Evolutionary conservation across 2,329 filamentous ascomycete species (phyloP).

Genomic region (Claviceps pazoutovae): DNA sequence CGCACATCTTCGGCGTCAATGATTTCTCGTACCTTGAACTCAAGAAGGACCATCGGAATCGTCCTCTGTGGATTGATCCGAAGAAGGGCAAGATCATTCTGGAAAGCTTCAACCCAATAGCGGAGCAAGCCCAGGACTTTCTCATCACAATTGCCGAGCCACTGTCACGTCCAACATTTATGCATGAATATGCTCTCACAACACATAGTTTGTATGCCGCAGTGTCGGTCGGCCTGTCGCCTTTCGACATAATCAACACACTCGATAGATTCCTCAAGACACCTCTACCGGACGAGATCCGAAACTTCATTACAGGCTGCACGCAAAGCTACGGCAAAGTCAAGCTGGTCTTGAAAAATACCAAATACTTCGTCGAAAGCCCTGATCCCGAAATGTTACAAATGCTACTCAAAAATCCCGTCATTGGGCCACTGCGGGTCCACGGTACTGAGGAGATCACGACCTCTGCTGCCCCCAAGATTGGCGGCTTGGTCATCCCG

Average conservation of each 20-base stretch:
- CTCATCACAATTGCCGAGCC: constrained; percentile 93
- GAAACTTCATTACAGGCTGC: constrained; percentile 62
- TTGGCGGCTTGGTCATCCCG: constrained; percentile 78
- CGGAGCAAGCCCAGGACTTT: constrained; percentile 81
- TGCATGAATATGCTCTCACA: constrained; percentile 89
- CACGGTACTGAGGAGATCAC: constrained; percentile 60
- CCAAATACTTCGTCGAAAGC: constrained; percentile 87
- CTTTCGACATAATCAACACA: constrained; percentile 78
- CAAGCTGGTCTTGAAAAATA: constrained; percentile 87
- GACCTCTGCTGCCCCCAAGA: constrained; percentile 70
- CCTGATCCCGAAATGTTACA: constrained; percentile 78
- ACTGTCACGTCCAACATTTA: constrained; percentile 71
- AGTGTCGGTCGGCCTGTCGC: constrained; percentile 83
- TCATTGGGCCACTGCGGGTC: constrained; percentile 67
- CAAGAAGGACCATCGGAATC: constrained; percentile 78
- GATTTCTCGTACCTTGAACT: constrained; percentile 75
- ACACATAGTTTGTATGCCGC: constrained; percentile 90
- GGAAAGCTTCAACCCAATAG: constrained; percentile 84
- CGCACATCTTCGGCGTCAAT: constrained; percentile 32
- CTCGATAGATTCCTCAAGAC: constrained; percentile 84
- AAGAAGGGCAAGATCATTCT: constrained; percentile 76
- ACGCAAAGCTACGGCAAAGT: constrained; percentile 91
- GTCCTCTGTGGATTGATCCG: constrained; percentile 89
- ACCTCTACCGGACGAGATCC: constrained; percentile 66
- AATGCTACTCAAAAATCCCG: constrained; percentile 67